Conservation (phyloP, 2,329 filamentous ascomycete species). For the Botryotinia calthae region DNA sequence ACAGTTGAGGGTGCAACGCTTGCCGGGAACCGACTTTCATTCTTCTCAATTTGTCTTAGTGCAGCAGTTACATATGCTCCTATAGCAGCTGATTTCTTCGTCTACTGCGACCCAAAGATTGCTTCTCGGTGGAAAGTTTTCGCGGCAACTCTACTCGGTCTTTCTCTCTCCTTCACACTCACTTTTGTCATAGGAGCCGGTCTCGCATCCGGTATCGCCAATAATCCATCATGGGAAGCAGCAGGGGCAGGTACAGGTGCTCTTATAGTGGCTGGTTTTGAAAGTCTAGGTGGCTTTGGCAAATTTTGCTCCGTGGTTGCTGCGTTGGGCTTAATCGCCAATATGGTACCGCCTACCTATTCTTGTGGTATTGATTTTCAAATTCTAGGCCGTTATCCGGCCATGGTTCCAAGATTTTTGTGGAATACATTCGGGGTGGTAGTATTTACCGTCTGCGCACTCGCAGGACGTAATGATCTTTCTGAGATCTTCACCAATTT, state of each 20-base stretch:
- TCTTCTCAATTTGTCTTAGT: conserved; percentile 67
- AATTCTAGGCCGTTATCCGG: conserved; percentile 58
- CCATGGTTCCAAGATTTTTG: conserved; percentile 57
- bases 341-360: conserved; percentile 64
- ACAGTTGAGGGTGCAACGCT: conserved; percentile 44
- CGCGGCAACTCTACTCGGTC: conserved; percentile 53
- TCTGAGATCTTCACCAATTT: conserved; percentile 67
- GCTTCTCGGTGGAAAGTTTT: conserved; percentile 50
- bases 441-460: conserved; percentile 62
- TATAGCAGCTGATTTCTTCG: conserved; percentile 64
- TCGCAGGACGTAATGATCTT: conserved; percentile 59
- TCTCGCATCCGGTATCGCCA: conserved; percentile 55
- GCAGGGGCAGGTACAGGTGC: conserved; percentile 60
- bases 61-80: conserved; percentile 63
- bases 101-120: conserved; percentile 57
- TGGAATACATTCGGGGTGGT: conserved; percentile 63
- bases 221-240: conserved; percentile 55
- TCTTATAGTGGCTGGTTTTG: conserved; percentile 61
- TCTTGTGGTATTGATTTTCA: conserved; percentile 66
- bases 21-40: conserved; percentile 59
- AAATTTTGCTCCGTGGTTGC: conserved; percentile 65
- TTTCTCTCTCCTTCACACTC: conserved; percentile 58
- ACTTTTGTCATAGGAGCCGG: conserved; percentile 61
- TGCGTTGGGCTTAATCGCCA: conserved; percentile 62
- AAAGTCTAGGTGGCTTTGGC: conserved; percentile 59